A percentile compares a stretch with the other conserved stretches of the same genome.
Conservation (phyloP, 257 asterid genomes). For the Nicotiana paniculata region DNA sequence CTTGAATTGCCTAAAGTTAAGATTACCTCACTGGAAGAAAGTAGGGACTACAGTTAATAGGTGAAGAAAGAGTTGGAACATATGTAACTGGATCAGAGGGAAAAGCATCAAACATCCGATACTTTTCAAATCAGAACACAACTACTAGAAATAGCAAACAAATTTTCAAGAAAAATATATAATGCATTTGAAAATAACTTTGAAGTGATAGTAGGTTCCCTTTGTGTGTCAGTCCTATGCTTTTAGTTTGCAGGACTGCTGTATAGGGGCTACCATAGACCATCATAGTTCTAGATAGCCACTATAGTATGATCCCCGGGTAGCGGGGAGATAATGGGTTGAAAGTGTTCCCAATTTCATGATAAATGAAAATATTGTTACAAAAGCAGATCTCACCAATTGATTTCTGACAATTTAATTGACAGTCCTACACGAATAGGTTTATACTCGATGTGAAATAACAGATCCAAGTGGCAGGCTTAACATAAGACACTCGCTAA, state of each 20-base stretch:
- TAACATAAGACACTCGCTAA: not conserved
- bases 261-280: not conserved
- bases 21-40: constrained; percentile 85
- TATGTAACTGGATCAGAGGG: not conserved
- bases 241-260: not conserved
- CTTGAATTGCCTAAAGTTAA: constrained; percentile 95
- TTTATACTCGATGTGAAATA: not conserved
- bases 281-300: not conserved
- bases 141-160: not conserved
- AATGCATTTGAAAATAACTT: not conserved
- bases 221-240: not conserved
- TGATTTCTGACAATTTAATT: not conserved
- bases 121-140: not conserved
- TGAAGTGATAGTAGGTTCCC: not conserved
- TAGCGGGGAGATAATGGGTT: not conserved
- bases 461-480: not conserved
- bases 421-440: not conserved
- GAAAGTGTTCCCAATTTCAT: not conserved
- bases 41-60: constrained; percentile 3
- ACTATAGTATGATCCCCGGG: not conserved
- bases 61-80: not conserved
- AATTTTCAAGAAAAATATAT: not conserved
- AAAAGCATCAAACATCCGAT: not conserved
- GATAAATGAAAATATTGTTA: not conserved
- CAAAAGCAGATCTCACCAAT: not conserved